Base-by-base conservation (phyloP, 1,284 basidiomycete species). In the Trichosporon sp. region DNA sequence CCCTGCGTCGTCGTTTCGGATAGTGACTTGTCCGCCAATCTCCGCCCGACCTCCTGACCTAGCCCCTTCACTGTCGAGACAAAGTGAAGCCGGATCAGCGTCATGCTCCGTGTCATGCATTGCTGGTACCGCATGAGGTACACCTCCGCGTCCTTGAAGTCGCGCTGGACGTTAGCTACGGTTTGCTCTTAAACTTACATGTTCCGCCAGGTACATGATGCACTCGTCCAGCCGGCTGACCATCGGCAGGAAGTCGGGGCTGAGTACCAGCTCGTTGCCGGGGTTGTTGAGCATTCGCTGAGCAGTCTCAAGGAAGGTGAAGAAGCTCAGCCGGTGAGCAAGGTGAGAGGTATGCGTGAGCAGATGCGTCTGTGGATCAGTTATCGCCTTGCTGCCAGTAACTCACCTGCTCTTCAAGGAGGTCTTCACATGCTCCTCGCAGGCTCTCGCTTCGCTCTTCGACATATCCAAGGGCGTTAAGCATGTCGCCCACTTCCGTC, bases 61-160 rank as follows among this genome's bases (percentile, higher is more conserved):
- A 94, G 83, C 1, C 88, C 86, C 61, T 88, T 84, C 11, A 96
- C 82, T 2, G 89, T 88, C 4, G 89, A 88, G 23, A 94, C 87
- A 72, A 95, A 95, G 80, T 89, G 92, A 86, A 96, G 92, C 76
- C 91, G 94, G 81, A 96, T 92, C 59, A 97, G 84, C 0, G 92
- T 95, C 93, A 96, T 95, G 23, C 92, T 90, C 34, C 94, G 87
- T 0, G 91, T 95, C 85, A 96, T 88, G 78, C 94, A 96, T 80
- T 96, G 94, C 73, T 95, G 92, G 80, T 94, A 96, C 25, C 94
- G 87, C 21, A 97, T 84, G 9, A 95, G 83, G 76, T 95, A 96
- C 19, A 96, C 83, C 73, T 95, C 92, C 10, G 92, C 88, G 81
- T 96, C 94, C 71, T 86, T 86, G 81, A 89, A 96, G 76, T 93